phyloP scores from a whole-genome alignment of 768 basidiomycete genomes.

The Termitomyces sp. region DNA sequence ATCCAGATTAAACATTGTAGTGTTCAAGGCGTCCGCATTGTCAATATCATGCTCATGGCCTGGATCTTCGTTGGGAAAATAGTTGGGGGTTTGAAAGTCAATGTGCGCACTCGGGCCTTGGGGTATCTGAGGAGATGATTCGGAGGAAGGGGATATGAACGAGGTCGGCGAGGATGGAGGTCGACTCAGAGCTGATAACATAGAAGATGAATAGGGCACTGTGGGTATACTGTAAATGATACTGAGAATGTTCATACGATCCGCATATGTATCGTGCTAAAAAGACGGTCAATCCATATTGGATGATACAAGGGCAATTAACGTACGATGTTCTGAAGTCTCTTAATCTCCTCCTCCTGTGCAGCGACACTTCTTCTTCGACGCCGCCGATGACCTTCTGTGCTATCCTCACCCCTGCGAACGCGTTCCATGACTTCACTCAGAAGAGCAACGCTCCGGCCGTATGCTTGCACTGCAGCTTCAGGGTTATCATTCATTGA shows the following conservation, averaged over 20 bases:
- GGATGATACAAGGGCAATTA: conserved; percentile 3
- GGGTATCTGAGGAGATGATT: conserved; percentile 39
- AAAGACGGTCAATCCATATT: conserved; percentile 8
- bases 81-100: conserved; percentile 30
- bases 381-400: conserved; percentile 53
- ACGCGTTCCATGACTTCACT: conserved; percentile 94
- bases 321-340: conserved; percentile 85
- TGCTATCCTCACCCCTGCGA: conserved; percentile 78
- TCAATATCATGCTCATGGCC: conserved; percentile 29
- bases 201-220: conserved; percentile 59
- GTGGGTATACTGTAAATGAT: conserved; percentile 86
- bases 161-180: conserved; percentile 27
- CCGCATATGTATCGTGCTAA: conserved; percentile 93
- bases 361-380: conserved; percentile 81
- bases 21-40: conserved; percentile 40
- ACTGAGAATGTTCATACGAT: conserved; percentile 90
- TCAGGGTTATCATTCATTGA: conserved; percentile 85
- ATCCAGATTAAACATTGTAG: conserved; percentile 44
- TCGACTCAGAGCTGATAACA: conserved; percentile 33
- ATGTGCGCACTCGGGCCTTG: conserved; percentile 33
- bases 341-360: conserved; percentile 84
- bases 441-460: conserved; percentile 79
- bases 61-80: conserved; percentile 20
- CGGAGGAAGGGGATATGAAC: conserved; percentile 49
- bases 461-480: conserved; percentile 87